Evolutionary conservation across 768 basidiomycete genomes (phyloP), one percentile per base, ranked within the genome.

Genomic region (Suillus fuscotomentosus): DNA sequence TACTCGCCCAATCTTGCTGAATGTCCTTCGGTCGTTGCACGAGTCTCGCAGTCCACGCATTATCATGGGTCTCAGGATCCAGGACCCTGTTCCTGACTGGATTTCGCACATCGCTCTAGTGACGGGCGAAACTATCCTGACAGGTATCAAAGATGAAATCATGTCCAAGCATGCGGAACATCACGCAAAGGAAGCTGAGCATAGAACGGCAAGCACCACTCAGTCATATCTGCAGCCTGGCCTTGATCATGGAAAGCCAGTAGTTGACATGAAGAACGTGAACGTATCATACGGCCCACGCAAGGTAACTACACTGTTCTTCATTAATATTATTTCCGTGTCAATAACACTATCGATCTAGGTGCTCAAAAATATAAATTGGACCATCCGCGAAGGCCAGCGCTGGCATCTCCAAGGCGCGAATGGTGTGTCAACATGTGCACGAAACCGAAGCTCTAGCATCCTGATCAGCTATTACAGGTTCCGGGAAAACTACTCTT

Each of bases 401-500:
- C 83, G 91, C 36, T 98, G 95, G 94, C 92, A 96, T 70, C 86
- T 99, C 14, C 85, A 89, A 70, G 96, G 97, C 10, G 78, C 88
- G 27, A 99, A 99, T 72, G 97, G 93, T 89, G 73, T 41, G 79
- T 68, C 3, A n/a, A 15, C 27, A 20, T 27, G 42, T 7, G 10
- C n/a, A 9, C 10, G 34, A n/a, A 61, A 31, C 14, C 20, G 47
- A 22, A 34, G 5, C 13, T 34, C 51, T 6, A 55, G 2, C 0
- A 41, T 20, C 10, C 60, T 63, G 54, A 63, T 22, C 15, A 22
- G 27, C 27, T 27, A 27, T 27, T 24, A 27, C 70, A 93, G 92
- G 97, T 53, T 95, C 94, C 0, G 97, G 97, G 17, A 99, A 99
- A 79, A 95, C 95, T 0, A 99, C 97, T 0, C 88, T 98, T 7